phyloP scores from a whole-genome alignment of 1,139 yeast species.

The Magnusiomyces tetraspermus region DNA sequence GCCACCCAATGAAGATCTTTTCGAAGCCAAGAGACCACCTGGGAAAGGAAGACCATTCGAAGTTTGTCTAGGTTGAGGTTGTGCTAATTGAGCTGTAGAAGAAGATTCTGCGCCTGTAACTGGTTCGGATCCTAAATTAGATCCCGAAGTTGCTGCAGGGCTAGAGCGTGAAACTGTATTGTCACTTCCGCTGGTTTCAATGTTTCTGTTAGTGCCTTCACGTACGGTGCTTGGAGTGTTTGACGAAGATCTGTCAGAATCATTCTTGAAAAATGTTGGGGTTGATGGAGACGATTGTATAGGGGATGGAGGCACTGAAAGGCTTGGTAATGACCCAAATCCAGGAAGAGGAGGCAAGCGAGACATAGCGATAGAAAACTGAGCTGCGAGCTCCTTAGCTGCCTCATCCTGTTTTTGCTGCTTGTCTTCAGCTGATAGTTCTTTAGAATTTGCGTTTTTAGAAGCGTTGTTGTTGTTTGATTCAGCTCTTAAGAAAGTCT shows the following conservation, averaged over 20 bases:
- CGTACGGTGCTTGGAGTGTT: background rate
- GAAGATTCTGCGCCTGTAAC: background rate
- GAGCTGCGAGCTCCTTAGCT: background rate
- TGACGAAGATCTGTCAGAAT: background rate
- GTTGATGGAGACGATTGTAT: background rate
- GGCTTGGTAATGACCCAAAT: background rate
- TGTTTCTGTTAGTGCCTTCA: background rate
- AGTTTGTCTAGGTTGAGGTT: background rate
- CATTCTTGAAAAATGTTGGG: background rate
- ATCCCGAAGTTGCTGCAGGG: too few species aligned
- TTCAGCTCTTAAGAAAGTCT: background rate
- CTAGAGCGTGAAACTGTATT: too few species aligned
- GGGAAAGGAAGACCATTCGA: background rate
- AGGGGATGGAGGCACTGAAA: background rate
- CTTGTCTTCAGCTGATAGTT: background rate
- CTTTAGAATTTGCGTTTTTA: background rate
- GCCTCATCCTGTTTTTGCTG: background rate
- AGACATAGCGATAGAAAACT: background rate
- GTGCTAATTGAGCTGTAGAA: background rate
- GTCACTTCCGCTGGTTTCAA: too few species aligned
- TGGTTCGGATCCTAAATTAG: too few species aligned
- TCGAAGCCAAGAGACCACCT: background rate
- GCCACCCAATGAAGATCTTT: background rate
- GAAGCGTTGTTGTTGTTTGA: background rate
- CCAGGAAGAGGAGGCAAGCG: background rate